Evolutionary conservation across 2,329 filamentous ascomycete species (phyloP), one percentile per base, ranked within the genome.

Genomic region (Chaetomium globosum): DNA sequence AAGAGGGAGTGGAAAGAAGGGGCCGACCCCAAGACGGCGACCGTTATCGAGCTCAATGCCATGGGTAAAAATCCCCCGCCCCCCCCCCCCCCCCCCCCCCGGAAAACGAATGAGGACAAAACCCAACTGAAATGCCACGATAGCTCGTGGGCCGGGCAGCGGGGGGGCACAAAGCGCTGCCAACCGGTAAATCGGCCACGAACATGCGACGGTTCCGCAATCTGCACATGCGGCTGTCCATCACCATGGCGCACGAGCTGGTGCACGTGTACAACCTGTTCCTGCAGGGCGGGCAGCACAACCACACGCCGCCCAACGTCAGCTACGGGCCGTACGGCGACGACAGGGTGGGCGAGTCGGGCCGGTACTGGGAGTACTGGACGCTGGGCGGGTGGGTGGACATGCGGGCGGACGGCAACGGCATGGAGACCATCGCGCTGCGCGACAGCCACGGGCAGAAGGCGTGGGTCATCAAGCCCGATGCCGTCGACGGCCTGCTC

Each of bases 181-280:
- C 19, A 5, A 43, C 39, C 5, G 39, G 4, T 4, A 19, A 19
- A 16, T 43, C 39, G 16, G 39, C 8, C 16, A 21, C n/a, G 12
- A 30, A 48, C 26, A 58, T 23, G 33, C 39, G 39, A 13, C 63
- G 46, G 52, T 61, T 57, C 46, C 58, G 53, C 30, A 58, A 53
- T 3, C 63, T 65, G 3, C 58, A 51, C 36, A 16, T 65, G 16
- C 28, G 63, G 13, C 63, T 61, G 19, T 26, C 49, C 5, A 23
- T 65, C 8, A 65, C 63, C 13, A 43, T 65, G 57, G 58, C 58
- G 10, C 63, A 65, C 21, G 63, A 65, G 46, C 58, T 65, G 4
- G 63, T 65, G 8, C 63, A 65, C 28, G 23, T 65, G 6, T 61
- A 33, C 53, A 53, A 31, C 31, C 52, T 61, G 3, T 65, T 26